Base-by-base conservation (phyloP, 163 green algal species). In the Prototheca cutis region DNA sequence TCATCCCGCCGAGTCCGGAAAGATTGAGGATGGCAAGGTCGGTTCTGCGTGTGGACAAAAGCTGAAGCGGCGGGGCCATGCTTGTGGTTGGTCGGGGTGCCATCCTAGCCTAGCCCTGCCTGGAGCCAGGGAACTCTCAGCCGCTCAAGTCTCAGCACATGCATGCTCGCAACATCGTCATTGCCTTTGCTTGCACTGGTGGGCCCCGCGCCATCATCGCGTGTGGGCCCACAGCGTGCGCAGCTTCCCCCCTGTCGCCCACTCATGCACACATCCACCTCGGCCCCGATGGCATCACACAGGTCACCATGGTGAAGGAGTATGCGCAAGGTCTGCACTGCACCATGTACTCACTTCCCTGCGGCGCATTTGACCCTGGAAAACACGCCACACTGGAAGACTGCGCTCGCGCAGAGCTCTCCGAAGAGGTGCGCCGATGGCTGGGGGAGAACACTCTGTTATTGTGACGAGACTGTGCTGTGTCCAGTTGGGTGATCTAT, bases 271-370 rank as follows among this genome's bases (percentile, higher is more conserved):
- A 10, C 49, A 17, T 34, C 6, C 47, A 7, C 5, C 25, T 18
- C 17, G 25, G 25, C 31, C 17, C 42, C n/a, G 29, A 10, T 28
- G 25, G 36, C 28, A 53, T 40, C 36, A n/a, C 23, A n/a, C 55
- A 79, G 71, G 68, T 88, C 10, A 85, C 77, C 13, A 40, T 88
- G 6, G 27, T 88, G 33, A 54, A 62, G 18, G 80, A 88, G 62
- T 82, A 83, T 55, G 68, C 39, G 45, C 82, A 93, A 57, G 86
- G 85, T 13, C 63, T 68, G 6, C 81, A 89, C 66, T 32, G 62
- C 10, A 73, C 91, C 60, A 62, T 84, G 57, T 93, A 84, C 70
- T 80, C 68, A 59, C 56, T 94, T 36, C 86, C 86, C n/a, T 77
- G 81, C 2, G 86, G 86, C 25, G 76, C 70, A 27, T 90, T 82